Percentiles rank a stretch among this genome's conserved stretches.
Conservation (phyloP, 2,329 filamentous ascomycete species). For the Colletotrichum sp. region DNA sequence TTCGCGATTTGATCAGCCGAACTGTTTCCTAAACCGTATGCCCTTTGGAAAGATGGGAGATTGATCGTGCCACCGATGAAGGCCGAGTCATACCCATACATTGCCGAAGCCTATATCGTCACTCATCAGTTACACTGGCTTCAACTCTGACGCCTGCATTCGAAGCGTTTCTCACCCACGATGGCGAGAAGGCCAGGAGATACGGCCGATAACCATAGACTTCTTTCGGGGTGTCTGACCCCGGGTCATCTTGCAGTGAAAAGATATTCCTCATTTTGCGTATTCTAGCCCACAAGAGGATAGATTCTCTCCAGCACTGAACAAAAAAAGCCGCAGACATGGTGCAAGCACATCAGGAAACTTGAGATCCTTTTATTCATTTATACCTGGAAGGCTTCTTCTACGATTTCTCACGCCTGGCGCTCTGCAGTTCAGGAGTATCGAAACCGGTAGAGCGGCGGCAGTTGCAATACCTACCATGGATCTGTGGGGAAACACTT, state of each 20-base stretch:
- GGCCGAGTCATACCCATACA: neutral
- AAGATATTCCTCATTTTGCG: neutral
- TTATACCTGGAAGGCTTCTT: neutral
- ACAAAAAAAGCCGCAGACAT: accelerated
- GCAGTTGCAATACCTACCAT: neutral
- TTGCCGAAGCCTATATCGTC: neutral
- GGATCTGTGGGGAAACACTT: neutral
- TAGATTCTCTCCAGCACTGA: accelerated
- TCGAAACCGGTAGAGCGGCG: neutral
- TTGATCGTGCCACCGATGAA: neutral
- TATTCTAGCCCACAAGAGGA: neutral
- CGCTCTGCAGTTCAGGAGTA: neutral
- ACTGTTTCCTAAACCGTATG: accelerated
- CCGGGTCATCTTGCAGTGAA: neutral
- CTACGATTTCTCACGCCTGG: accelerated
- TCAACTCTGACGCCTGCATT: accelerated
- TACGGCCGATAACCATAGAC: neutral
- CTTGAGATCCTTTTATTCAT: accelerated
- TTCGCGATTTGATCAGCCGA: neutral
- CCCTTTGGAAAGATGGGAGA: neutral
- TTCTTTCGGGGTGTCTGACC: neutral
- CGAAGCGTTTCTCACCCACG: neutral
- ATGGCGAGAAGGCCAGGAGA: neutral
- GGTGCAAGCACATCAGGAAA: accelerated
- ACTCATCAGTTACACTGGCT: neutral